Evolutionary conservation across 345 rosid genomes (phyloP).

Genomic region (Clarkia xantiana): DNA sequence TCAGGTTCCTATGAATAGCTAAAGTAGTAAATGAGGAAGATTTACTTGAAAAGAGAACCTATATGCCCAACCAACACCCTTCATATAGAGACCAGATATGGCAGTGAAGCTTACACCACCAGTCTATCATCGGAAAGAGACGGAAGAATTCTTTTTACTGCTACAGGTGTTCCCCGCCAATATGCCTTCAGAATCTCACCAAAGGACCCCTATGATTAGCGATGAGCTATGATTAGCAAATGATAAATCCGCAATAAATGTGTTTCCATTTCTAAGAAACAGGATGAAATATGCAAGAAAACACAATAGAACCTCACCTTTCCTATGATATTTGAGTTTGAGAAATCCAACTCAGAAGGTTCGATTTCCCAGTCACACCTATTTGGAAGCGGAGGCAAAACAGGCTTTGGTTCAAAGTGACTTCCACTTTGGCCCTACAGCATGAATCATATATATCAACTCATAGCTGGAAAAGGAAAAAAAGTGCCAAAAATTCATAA

Average conservation of each 20-base stretch:
- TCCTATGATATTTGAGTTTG: slow-evolving; percentile 62
- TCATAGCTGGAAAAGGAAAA: not conserved
- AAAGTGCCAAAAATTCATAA: too few species aligned
- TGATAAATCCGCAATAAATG: not conserved
- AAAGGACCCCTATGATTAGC: slow-evolving; percentile 63
- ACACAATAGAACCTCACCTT: slow-evolving; percentile 37
- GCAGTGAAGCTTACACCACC: slow-evolving; percentile 60
- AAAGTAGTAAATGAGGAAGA: too few species aligned
- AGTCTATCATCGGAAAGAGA: slow-evolving; percentile 96
- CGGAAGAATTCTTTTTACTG: slow-evolving; percentile 93
- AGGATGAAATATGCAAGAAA: not conserved
- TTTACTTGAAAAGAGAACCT: too few species aligned
- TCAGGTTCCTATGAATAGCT: too few species aligned
- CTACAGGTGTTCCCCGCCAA: slow-evolving; percentile 99
- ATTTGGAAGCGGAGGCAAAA: slow-evolving; percentile 73
- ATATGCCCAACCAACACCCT: slow-evolving; percentile 2
- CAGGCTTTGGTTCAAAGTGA: slow-evolving; percentile 94
- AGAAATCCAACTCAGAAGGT: slow-evolving; percentile 79
- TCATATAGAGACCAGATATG: not conserved
- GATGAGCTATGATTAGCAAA: not conserved
- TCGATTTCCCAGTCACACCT: slow-evolving; percentile 98
- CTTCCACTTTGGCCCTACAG: slow-evolving; percentile 98
- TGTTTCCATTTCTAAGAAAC: not conserved
- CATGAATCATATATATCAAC: slow-evolving; percentile 4
- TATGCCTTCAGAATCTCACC: slow-evolving; percentile 89